Evolutionary conservation across 2,329 filamentous ascomycete species (phyloP), one percentile per base, ranked within the genome.

Genomic region (Colletotrichum sp.): DNA sequence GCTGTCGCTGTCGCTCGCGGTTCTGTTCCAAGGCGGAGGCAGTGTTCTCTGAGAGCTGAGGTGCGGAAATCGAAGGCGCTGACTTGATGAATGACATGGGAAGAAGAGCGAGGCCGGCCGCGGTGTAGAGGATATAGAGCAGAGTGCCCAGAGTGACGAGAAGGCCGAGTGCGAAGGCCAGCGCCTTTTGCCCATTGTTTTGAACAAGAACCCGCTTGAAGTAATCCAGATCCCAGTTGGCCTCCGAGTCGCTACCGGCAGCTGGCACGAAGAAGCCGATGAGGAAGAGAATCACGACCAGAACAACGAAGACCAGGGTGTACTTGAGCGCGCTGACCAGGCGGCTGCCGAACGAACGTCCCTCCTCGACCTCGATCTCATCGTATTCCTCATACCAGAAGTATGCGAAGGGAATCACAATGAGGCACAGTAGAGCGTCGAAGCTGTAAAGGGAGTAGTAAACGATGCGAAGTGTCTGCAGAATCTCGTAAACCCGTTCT

Each of bases 331-430:
- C 95, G n/a, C 93, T 93, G 90, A 93, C 93, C 76, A 99, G 90
- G 71, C 95, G 91, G 81, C 92, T 91, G 8, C 89, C 90, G 75
- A 94, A 84, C 3, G 94, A 94, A 83, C 96, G 93, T 34, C 91
- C 92, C 36, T 95, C 95, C 80, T 98, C 95, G 39, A 93, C 90
- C 77, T 96, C 96, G 24, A 96, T 93, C 85, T 98, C 96, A 81
- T 98, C 96, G 79, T 98, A 98, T 84, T 99, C 97, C 84, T 99
- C 97, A 82, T 98, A 97, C 92, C 94, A 98, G 84, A 99, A 99
- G 87, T 99, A 99, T 64, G 96, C 94, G 83, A 99, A 99, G 0
- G 97, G 97, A 24, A 99, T 94, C 60, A 98, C 91, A 22, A 99
- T 84, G 62, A 99, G 89, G 82, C 97, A 99, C 13, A 99, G 91